phyloP scores from a whole-genome alignment of 1,284 basidiomycete species.

The Moesziomyces sp. region DNA sequence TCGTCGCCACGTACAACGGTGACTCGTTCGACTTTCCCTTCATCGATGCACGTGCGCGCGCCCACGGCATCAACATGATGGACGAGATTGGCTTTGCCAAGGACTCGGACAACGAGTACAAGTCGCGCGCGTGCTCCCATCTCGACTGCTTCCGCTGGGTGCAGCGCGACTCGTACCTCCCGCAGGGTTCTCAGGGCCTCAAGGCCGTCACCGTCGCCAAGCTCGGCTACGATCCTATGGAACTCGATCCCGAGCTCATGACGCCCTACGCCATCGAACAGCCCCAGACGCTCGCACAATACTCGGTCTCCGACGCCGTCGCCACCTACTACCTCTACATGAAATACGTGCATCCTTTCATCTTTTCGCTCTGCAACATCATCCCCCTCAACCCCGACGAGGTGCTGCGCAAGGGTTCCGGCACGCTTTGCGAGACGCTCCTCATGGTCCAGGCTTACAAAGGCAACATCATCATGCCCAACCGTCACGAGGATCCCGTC shows the following conservation, averaged over 20 bases:
- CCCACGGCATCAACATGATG: constrained; percentile 96
- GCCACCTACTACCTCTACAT: constrained; percentile 99
- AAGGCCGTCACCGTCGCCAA: constrained; percentile 98
- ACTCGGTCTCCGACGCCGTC: constrained; percentile 99
- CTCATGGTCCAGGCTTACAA: constrained; percentile 98
- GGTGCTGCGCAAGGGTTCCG: constrained; percentile 93
- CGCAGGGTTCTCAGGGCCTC: constrained; percentile 96
- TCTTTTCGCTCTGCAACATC: constrained; percentile 99
- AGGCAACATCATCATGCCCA: constrained; percentile 95
- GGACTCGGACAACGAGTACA: constrained; percentile 95
- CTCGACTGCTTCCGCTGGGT: constrained; percentile 99
- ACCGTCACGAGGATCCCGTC: constrained; percentile 91
- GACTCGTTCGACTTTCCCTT: constrained; percentile 99
- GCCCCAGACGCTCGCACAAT: constrained; percentile 92
- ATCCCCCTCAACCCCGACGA: constrained; percentile 98
- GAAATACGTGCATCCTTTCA: constrained; percentile 99
- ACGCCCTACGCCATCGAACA: constrained; percentile 99
- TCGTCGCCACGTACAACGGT: constrained; percentile 98
- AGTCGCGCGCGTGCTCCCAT: constrained; percentile 90
- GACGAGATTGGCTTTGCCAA: constrained; percentile 91
- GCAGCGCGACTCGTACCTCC: constrained; percentile 98
- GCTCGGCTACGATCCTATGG: constrained; percentile 95
- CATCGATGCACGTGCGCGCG: constrained; percentile 85
- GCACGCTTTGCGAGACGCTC: constrained; percentile 95
- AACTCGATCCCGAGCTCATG: constrained; percentile 98